Conservation (phyloP, 306 rosid genomes). For the Vicia sativa region DNA sequence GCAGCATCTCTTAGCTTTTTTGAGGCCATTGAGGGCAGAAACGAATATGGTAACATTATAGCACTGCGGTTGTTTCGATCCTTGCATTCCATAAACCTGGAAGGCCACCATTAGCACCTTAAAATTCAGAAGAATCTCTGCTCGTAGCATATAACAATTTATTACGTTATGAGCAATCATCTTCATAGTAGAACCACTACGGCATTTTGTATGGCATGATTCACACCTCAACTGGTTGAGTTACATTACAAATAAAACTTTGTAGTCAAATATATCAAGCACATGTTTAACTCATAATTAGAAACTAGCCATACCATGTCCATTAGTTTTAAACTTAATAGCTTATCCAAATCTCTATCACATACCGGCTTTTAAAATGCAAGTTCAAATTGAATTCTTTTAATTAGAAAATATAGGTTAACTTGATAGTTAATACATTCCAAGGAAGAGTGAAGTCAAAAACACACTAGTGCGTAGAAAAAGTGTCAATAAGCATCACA, state of each 20-base stretch:
- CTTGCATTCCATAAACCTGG: slow-evolving; percentile 99
- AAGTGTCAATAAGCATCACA: slow-evolving; percentile 1
- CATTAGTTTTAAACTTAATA: slow-evolving; percentile 12
- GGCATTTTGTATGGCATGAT: slow-evolving; percentile 22
- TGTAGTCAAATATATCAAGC: slow-evolving; percentile 12
- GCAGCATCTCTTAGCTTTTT: slow-evolving; percentile 71
- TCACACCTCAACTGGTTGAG: slow-evolving; percentile 8
- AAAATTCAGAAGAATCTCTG: slow-evolving; percentile 24
- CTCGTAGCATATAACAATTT: not conserved
- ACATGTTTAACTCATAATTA: slow-evolving; percentile 9
- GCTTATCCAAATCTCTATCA: slow-evolving; percentile 15
- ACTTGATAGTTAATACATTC: slow-evolving; percentile 3
- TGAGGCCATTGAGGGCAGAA: slow-evolving; percentile 82
- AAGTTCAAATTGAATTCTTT: slow-evolving; percentile 17
- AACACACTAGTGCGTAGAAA: not conserved
- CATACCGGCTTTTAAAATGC: slow-evolving; percentile 2
- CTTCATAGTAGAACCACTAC: slow-evolving; percentile 8
- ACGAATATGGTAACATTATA: slow-evolving; percentile 72
- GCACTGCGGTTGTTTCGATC: slow-evolving; percentile 82
- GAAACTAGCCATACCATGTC: not conserved
- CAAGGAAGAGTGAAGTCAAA: not conserved
- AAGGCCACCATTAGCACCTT: slow-evolving; percentile 36
- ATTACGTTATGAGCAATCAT: slow-evolving; percentile 2
- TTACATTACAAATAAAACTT: not conserved
- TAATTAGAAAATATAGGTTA: slow-evolving; percentile 9